A percentile compares a stretch with the other conserved stretches of the same genome.
These are phyloP conservation scores for Phycomyces nitens DNA, from an alignment of 192 early-diverging fungal species.

Conservation along the genomic window DNA sequence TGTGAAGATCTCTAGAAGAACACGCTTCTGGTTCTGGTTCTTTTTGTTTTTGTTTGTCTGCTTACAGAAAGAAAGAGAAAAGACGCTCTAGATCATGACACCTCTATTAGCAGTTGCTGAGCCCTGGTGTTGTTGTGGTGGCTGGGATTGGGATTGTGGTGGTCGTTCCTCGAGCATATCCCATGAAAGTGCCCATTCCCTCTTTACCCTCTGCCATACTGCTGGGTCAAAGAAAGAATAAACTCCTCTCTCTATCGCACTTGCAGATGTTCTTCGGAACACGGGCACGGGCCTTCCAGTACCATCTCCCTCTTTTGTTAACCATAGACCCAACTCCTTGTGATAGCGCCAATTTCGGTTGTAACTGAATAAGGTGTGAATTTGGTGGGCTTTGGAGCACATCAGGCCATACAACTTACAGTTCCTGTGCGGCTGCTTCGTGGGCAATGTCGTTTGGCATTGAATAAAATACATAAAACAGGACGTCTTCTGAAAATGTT, in stretches of 20 bases:
- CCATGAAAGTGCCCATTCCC: constrained; percentile 84
- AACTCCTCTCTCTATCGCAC: constrained; percentile 73
- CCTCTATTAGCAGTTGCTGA: constrained; percentile 12
- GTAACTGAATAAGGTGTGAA: constrained; percentile 39
- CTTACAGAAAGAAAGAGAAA: constrained; percentile 10
- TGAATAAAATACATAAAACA: constrained; percentile 97
- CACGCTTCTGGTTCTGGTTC: too few species aligned
- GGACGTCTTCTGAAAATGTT: constrained; percentile 82
- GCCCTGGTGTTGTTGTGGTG: constrained; percentile 1
- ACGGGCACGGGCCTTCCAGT: constrained; percentile 49
- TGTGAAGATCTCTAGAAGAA: too few species aligned
- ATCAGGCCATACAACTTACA: constrained; percentile 45
- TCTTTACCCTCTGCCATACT: constrained; percentile 85
- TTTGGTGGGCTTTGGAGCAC: not conserved
- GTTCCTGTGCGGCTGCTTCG: constrained; percentile 91
- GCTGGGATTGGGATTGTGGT: constrained; percentile 16
- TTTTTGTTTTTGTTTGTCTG: too few species aligned
- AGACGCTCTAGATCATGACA: constrained; percentile 22
- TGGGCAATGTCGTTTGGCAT: constrained; percentile 91
- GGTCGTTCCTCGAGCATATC: constrained; percentile 86
- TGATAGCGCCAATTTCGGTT: constrained; percentile 95
- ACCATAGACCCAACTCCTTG: constrained; percentile 89
- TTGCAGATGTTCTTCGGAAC: constrained; percentile 42
- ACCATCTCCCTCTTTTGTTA: constrained; percentile 72
- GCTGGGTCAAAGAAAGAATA: constrained; percentile 93